These are phyloP conservation scores for Mycena belliarum DNA, from an alignment of 768 basidiomycete genomes.

Conservation along the genomic window DNA sequence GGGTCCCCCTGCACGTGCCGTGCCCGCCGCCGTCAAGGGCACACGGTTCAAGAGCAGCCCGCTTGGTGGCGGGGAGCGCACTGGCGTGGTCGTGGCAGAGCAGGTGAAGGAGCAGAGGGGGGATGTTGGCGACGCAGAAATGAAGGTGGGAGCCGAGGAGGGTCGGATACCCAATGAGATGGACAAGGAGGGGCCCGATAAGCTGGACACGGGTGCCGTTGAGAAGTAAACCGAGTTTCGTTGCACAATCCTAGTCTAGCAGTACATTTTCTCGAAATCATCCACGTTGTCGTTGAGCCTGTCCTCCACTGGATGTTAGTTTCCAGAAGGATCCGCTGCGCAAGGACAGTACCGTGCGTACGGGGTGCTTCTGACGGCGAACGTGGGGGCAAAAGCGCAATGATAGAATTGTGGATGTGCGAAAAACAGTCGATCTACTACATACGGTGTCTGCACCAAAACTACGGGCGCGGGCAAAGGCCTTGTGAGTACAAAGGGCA, in stretches of 20 bases:
- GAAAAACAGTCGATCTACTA: no score
- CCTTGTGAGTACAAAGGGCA: not conserved
- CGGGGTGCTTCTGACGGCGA: no score
- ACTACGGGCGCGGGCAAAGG: slow-evolving; percentile 17
- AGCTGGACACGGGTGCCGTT: not conserved
- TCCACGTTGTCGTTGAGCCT: no score
- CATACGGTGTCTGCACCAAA: slow-evolving; percentile 22
- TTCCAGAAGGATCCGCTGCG: no score
- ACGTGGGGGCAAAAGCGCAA: no score
- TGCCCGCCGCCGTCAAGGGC: slow-evolving; percentile 40
- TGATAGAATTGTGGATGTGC: no score
- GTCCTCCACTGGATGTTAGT: no score
- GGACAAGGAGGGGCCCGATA: slow-evolving; percentile 36
- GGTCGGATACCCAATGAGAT: slow-evolving; percentile 36
- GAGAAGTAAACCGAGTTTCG: not conserved
- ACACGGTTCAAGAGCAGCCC: slow-evolving; percentile 77
- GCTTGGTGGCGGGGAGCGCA: slow-evolving; percentile 46
- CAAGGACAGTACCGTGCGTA: no score
- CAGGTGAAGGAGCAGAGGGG: slow-evolving; percentile 40
- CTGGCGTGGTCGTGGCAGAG: slow-evolving; percentile 51
- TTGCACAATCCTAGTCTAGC: not conserved
- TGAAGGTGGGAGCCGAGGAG: slow-evolving; percentile 21
- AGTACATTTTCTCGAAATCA: no score
- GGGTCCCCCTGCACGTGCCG: slow-evolving; percentile 1
- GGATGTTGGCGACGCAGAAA: slow-evolving; percentile 10